These are phyloP conservation scores for Hansenula sp. DNA, from an alignment of 1,139 yeast species.

Conservation along the genomic window DNA sequence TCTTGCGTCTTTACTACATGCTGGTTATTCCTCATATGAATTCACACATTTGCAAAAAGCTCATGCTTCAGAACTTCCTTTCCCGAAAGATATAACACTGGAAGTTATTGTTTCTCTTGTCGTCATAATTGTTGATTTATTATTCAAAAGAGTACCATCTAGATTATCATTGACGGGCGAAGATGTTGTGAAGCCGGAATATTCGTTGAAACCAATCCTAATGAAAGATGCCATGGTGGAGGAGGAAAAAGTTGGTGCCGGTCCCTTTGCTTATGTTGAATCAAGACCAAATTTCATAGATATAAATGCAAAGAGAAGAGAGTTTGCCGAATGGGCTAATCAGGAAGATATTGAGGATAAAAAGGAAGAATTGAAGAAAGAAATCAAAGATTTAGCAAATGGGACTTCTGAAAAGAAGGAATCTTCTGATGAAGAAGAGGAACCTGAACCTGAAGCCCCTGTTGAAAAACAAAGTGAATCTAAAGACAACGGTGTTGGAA, in stretches of 20 bases:
- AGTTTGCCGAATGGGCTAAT: conserved; percentile 36
- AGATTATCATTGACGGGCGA: conserved; percentile 14
- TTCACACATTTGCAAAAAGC: conserved; percentile 13
- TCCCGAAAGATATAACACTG: conserved; percentile 10
- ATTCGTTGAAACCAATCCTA: conserved; percentile 39
- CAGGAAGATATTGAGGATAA: not conserved
- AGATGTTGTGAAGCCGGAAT: conserved; percentile 4
- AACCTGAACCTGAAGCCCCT: too few relatives aligned
- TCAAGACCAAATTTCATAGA: conserved; percentile 44
- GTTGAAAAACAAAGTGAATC: not conserved
- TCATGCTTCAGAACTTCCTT: conserved; percentile 3
- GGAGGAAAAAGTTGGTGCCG: conserved; percentile 41
- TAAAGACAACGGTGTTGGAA: not conserved
- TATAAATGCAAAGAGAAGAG: conserved; percentile 36
- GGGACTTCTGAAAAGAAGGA: not conserved
- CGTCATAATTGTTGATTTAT: conserved; percentile 10
- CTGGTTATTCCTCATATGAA: conserved; percentile 19
- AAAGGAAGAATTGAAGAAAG: not conserved
- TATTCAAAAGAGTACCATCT: conserved; percentile 4
- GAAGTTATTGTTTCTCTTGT: conserved; percentile 10
- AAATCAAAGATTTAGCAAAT: not conserved
- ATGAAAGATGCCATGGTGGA: conserved; percentile 44
- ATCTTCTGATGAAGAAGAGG: not conserved
- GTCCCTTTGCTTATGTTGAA: conserved; percentile 40
- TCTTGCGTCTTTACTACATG: conserved; percentile 10